Evolutionary conservation across 805 yeast genomes (phyloP).

Genomic region (Saturnispora halmiae): DNA sequence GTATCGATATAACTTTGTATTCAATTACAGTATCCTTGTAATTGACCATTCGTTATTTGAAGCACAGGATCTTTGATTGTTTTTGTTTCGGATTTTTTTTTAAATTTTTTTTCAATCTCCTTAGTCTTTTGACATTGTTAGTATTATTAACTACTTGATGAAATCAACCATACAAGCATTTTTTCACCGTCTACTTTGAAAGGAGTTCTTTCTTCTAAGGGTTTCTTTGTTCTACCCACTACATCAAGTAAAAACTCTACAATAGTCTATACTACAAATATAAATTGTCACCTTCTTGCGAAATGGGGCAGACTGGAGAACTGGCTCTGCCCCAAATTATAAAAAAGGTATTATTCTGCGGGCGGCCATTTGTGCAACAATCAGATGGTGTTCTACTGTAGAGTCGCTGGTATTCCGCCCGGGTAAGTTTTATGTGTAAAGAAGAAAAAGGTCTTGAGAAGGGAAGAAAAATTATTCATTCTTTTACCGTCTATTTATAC

Average conservation of each 20-base stretch:
- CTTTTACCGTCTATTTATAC: neutral
- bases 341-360: constrained; percentile 22
- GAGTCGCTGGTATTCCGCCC: constrained; percentile 36
- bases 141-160: too few relatives aligned
- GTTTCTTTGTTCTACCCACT: neutral
- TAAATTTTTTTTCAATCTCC: too few relatives aligned
- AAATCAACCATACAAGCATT: too few relatives aligned
- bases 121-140: too few relatives aligned
- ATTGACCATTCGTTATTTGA: too few relatives aligned
- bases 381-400: constrained; percentile 25
- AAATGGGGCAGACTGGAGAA: neutral
- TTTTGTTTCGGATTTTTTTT: too few relatives aligned
- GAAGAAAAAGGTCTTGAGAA: constrained; percentile 9
- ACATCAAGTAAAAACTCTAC: too few relatives aligned
- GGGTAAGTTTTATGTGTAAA: constrained; percentile 26
- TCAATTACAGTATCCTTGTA: too few relatives aligned
- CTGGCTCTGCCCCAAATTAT: constrained; percentile 2
- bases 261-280: neutral
- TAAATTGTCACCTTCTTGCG: constrained; percentile 8
- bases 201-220: too few relatives aligned
- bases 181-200: too few relatives aligned
- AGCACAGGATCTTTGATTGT: too few relatives aligned
- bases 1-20: too few relatives aligned
- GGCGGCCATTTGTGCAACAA: constrained; percentile 34
- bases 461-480: constrained; percentile 3